A percentile compares a stretch with the other conserved stretches of the same genome.
phyloP scores from a whole-genome alignment of 2,329 filamentous ascomycete genomes.

The Aspergillus puulaauensis region DNA sequence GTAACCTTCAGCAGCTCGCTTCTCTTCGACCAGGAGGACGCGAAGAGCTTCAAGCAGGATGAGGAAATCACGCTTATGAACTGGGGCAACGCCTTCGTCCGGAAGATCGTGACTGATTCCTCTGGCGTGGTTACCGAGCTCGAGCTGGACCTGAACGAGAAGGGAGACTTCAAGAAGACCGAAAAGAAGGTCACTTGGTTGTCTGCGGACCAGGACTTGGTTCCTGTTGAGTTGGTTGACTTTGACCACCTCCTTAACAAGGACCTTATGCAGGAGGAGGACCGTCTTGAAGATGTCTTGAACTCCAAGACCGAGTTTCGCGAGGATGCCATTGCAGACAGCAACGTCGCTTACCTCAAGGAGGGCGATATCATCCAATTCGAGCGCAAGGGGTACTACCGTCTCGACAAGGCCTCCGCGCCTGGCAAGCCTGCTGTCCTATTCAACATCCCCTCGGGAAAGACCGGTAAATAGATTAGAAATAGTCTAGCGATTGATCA shows the following conservation, averaged over 20 bases:
- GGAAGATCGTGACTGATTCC: slow-evolving; percentile 50
- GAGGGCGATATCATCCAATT: slow-evolving; percentile 92
- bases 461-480: slow-evolving; percentile 38
- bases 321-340: slow-evolving; percentile 75
- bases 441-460: slow-evolving; percentile 70
- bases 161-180: slow-evolving; percentile 91
- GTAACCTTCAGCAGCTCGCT: slow-evolving; percentile 74
- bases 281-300: slow-evolving; percentile 79
- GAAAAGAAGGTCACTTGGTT: slow-evolving; percentile 98
- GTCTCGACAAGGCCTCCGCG: slow-evolving; percentile 67
- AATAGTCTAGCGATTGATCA: not conserved
- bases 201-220: slow-evolving; percentile 71
- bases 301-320: slow-evolving; percentile 73
- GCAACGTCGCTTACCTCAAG: slow-evolving; percentile 75
- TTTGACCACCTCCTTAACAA: slow-evolving; percentile 96
- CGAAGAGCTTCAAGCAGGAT: slow-evolving; percentile 73
- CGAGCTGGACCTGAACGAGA: slow-evolving; percentile 82
- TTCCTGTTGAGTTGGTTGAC: slow-evolving; percentile 83
- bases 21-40: slow-evolving; percentile 83
- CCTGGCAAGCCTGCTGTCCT: slow-evolving; percentile 62
- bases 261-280: slow-evolving; percentile 87
- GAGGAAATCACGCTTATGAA: slow-evolving; percentile 97
- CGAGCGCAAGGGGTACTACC: slow-evolving; percentile 88
- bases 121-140: slow-evolving; percentile 65
- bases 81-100: slow-evolving; percentile 69